Base-by-base conservation (phyloP, 768 basidiomycete genomes). In the Ramaria sp. region DNA sequence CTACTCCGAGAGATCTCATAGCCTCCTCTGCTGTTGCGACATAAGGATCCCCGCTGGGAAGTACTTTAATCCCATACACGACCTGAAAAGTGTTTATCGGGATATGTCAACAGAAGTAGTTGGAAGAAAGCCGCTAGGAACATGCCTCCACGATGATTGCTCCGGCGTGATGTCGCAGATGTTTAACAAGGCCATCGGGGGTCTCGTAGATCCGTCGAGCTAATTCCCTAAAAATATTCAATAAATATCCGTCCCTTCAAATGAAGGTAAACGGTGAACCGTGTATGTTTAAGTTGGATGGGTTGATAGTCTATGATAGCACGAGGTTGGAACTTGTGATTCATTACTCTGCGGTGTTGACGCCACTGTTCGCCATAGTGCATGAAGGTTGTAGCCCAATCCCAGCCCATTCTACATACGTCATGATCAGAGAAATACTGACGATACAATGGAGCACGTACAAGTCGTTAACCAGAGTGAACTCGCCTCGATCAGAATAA, bases 1-100 rank as follows among this genome's bases (percentile, higher is more conserved):
- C 78, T 61, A 73, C 69, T 1, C 70, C 70, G 73, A 78, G 74
- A 3, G 74, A 73, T 15, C 72, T 72, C 28, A 79, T 60, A 10
- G 77, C 77, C 48, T 67, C 73, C 62, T 79, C 78, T 0, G 77
- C 77, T 12, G 78, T 68, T 1, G 67, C 65, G n/a, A 79, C 69
- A 59, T 78, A 79, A 24, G 64, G 65, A 56, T 79, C 78, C 0
- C 69, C 66, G 20, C 68, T 61, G 7, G 41, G 28, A 44, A 20
- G 25, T 16, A 3, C 57, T 72, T 67, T 59, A 78, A 78, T 74
- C 72, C 34, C 76, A 69, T 16, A 80, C 67, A 55, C 79, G 75
- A 48, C 73, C 70, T 3, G 71, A 70, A 24, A 22, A 16, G 8
- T n/a, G n/a, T 27, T 34, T 34, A 13, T 9, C 3, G 8, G 8